These are phyloP conservation scores for Quercus agrifolia DNA, from an alignment of 306 rosid genomes.

Conservation along the genomic window DNA sequence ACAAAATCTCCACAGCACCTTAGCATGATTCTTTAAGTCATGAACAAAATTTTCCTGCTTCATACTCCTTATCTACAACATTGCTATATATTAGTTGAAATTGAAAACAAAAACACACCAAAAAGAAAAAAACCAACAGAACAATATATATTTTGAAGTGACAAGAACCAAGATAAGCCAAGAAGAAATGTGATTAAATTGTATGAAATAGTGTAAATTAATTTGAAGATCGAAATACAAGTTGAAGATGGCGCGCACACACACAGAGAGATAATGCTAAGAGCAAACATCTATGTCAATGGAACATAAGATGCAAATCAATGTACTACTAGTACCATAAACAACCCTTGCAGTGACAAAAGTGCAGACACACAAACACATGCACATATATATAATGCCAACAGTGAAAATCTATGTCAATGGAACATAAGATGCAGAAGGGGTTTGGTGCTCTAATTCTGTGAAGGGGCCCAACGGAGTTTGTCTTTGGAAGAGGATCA, in stretches of 20 bases:
- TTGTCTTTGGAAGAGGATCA: too few species aligned
- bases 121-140: background rate
- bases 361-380: too few species aligned
- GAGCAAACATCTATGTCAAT: background rate
- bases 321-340: too few species aligned
- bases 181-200: background rate
- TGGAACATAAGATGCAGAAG: too few species aligned
- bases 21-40: conserved; percentile 84
- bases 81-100: conserved; percentile 12
- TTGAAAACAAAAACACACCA: too few species aligned
- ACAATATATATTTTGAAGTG: background rate
- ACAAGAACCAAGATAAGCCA: background rate
- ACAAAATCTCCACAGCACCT: conserved; percentile 40
- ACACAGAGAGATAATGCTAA: background rate
- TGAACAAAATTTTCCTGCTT: conserved; percentile 81
- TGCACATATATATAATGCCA: too few species aligned
- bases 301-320: background rate
- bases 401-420: too few species aligned
- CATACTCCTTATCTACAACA: conserved; percentile 85
- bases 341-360: too few species aligned
- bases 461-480: too few species aligned
- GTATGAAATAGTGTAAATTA: background rate
- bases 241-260: background rate
- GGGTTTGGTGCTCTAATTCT: too few species aligned
- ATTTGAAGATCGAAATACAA: background rate